Percentiles rank a stretch among this genome's conserved stretches.
Evolutionary conservation across 441 rosid species (phyloP).

Genomic region (Dalechampia spathulata): DNA sequence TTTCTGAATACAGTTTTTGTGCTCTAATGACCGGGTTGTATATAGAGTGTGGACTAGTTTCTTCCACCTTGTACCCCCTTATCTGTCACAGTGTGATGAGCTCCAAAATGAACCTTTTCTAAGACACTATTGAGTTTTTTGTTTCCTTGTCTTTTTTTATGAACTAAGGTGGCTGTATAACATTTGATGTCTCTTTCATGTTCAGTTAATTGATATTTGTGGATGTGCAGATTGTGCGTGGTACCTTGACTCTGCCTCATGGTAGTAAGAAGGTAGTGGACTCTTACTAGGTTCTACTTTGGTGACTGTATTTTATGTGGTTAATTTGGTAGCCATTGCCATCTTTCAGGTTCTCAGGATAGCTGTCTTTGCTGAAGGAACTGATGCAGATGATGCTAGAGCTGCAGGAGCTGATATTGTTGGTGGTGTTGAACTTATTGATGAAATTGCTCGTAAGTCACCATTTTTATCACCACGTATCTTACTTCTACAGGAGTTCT

Average conservation of each 20-base stretch:
- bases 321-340: conserved; percentile 2
- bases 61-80: too few relatives aligned
- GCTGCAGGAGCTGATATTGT: conserved; percentile 98
- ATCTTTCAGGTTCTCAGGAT: conserved; percentile 65
- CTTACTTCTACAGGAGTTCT: neutral
- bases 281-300: conserved; percentile 1
- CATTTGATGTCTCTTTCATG: too few relatives aligned
- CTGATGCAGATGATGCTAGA: conserved; percentile 94
- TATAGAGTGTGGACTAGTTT: neutral
- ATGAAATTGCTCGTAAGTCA: conserved; percentile 63
- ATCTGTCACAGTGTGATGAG: too few relatives aligned
- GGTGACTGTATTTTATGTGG: neutral
- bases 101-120: too few relatives aligned
- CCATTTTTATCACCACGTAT: conserved; percentile 2
- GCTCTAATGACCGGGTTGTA: neutral
- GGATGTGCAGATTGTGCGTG: conserved; percentile 78
- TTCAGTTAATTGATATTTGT: neutral
- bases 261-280: conserved; percentile 68
- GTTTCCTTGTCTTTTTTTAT: too few relatives aligned
- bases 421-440: conserved; percentile 83
- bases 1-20: neutral
- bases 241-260: conserved; percentile 77
- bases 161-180: too few relatives aligned
- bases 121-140: too few relatives aligned
- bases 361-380: conserved; percentile 90